Conservation (phyloP, 2,329 filamentous ascomycete genomes). For the Calonectria pseudoturangicola region DNA sequence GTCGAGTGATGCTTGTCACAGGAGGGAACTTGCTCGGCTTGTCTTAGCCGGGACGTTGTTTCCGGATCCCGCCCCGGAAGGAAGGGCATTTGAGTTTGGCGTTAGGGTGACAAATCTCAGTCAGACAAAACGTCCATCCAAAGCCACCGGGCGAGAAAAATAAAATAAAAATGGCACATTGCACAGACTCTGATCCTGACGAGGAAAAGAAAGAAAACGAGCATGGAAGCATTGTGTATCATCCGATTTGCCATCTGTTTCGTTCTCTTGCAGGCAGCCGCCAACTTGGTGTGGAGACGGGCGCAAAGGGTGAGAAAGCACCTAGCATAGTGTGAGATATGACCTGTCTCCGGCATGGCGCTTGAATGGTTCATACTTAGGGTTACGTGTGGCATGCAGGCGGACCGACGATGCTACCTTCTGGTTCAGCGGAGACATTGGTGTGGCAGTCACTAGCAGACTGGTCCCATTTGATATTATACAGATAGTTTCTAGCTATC, state of each 20-base stretch:
- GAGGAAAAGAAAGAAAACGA: background rate
- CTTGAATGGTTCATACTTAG: constrained; percentile 11
- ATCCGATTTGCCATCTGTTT: background rate
- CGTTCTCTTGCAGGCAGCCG: background rate
- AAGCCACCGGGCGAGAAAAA: background rate
- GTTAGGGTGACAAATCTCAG: background rate
- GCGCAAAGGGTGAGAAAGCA: background rate
- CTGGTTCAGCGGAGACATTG: constrained; percentile 16
- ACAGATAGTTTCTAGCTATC: constrained; percentile 2
- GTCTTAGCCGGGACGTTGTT: background rate
- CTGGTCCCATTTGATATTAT: background rate
- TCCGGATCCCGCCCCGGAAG: background rate
- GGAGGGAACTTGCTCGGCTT: too few relatives aligned
- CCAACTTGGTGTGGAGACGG: background rate
- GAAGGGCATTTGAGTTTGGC: background rate
- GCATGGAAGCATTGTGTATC: background rate
- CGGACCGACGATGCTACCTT: constrained; percentile 9
- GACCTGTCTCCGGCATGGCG: constrained; percentile 5
- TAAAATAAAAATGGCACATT: background rate
- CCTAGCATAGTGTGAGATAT: background rate
- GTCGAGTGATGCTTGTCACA: too few relatives aligned
- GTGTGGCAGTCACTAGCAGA: background rate
- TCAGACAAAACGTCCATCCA: background rate
- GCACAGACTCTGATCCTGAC: background rate
- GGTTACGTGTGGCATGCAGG: constrained; percentile 22